A percentile compares a stretch with the other conserved stretches of the same genome.
phyloP scores from a whole-genome alignment of 257 asterid genomes.

The Primulina huaijiensis region DNA sequence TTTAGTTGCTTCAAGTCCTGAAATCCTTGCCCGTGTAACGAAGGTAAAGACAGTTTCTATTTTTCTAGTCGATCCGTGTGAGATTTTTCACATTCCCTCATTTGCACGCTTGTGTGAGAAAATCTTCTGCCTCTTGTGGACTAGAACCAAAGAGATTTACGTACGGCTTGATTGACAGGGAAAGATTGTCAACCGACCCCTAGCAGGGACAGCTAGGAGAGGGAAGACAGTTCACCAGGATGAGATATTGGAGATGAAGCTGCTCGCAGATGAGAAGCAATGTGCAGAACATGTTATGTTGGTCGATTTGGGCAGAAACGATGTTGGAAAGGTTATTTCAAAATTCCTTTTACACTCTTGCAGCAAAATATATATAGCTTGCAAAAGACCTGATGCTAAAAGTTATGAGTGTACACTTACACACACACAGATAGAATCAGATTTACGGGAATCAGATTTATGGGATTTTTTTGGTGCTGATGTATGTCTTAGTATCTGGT shows the following conservation, averaged over 20 bases:
- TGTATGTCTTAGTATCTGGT: background rate
- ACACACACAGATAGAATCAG: no score
- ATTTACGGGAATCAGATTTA: no score
- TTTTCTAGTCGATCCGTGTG: background rate
- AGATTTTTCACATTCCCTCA: constrained; percentile 7
- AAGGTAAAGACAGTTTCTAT: constrained; percentile 42
- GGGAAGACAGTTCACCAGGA: constrained; percentile 66
- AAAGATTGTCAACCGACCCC: constrained; percentile 64
- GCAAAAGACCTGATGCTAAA: background rate
- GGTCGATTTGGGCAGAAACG: constrained; percentile 88
- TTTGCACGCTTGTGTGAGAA: background rate
- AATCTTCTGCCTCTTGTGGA: constrained; percentile 14
- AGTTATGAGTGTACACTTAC: background rate
- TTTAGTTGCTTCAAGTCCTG: constrained; percentile 92
- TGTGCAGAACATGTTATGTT: constrained; percentile 78
- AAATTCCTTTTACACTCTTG: background rate
- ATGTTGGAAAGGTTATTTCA: constrained; percentile 75
- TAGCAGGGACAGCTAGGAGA: constrained; percentile 84
- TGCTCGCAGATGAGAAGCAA: constrained; percentile 76
- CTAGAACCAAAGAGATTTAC: constrained; percentile 18
- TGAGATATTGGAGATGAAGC: constrained; percentile 50
- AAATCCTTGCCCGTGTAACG: constrained; percentile 65
- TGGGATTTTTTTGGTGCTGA: no score
- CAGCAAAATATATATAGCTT: background rate
- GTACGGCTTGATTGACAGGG: constrained; percentile 43